Evolutionary conservation across 495 filamentous ascomycete genomes (phyloP), one percentile per base, ranked within the genome.

Genomic region (Endocarpon pusillum): DNA sequence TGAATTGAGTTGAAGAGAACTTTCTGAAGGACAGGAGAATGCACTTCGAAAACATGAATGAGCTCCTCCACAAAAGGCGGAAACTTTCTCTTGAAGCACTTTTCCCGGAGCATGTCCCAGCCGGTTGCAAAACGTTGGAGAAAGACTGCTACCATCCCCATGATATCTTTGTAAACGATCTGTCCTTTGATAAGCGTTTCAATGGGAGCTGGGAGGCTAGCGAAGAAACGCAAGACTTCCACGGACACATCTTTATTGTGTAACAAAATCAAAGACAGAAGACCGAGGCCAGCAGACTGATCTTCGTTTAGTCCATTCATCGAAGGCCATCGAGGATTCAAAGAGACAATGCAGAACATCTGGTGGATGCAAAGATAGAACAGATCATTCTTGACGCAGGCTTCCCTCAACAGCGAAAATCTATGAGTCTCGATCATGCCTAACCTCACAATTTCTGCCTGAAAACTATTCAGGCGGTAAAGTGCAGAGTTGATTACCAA

Each of bases 281-380:
- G 40, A 5, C 38, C 28, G 5, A 62, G 44, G 0, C 53, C 56
- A 0, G 36, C 22, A 2, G 32, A 29, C n/a, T 57, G 49, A 9
- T 38, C 35, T 3, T 32, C 8, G 9, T 21, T 14, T 23, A 36
- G 16, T 18, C 43, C 28, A 34, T 34, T 8, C 5, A 14, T 31
- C 28, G 7, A 31, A 15, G 14, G 28, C 28, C 12, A 17, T 14
- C 10, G 32, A 11, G 42, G 38, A 3, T 40, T 19, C 2, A 25
- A 38, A 20, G 52, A 54, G 57, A 61, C 66, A 10, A 66, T 43
- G 45, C 71, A 78, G 46, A 69, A 81, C 1, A 80, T 36, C 39
- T 82, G 78, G 52, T 86, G 80, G 3, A 82, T 45, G 8, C 58
- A 58, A 32, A 84, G 29, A 44, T 77, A 86, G 44, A 78, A 66